Evolutionary conservation across 1,284 basidiomycete species (phyloP).

Genomic region (Mycena citricolor): DNA sequence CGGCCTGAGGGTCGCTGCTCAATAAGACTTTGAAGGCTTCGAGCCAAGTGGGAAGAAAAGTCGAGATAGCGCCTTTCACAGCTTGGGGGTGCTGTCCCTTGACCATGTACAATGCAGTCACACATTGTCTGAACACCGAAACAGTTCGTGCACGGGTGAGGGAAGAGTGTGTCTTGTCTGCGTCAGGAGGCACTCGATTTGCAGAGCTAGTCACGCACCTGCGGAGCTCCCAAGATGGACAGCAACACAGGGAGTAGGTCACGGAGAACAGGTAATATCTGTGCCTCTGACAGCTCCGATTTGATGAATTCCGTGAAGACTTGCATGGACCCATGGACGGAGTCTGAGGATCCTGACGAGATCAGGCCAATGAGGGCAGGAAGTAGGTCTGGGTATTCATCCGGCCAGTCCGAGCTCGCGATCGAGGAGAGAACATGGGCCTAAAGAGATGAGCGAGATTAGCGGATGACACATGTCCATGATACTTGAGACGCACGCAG

Average conservation of each 20-base stretch:
- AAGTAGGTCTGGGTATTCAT: constrained; percentile 87
- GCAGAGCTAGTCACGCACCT: constrained; percentile 45
- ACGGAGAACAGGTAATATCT: constrained; percentile 83
- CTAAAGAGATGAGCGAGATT: constrained; percentile 38
- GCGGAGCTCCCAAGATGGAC: constrained; percentile 73
- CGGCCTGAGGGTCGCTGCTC: constrained; percentile 59
- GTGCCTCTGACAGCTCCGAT: constrained; percentile 88
- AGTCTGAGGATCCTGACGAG: constrained; percentile 65
- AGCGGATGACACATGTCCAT: not conserved
- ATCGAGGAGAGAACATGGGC: constrained; percentile 83
- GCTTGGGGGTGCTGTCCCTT: constrained; percentile 88
- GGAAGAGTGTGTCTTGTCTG: constrained; percentile 62
- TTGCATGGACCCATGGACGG: constrained; percentile 93
- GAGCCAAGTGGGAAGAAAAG: constrained; percentile 87
- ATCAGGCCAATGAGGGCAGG: constrained; percentile 71
- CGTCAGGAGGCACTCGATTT: constrained; percentile 2
- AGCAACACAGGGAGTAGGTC: constrained; percentile 84
- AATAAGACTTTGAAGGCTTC: constrained; percentile 81
- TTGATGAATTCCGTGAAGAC: constrained; percentile 91
- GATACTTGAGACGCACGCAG: constrained; percentile 57
- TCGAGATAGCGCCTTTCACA: constrained; percentile 79
- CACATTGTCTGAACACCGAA: constrained; percentile 88
- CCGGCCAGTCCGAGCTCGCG: constrained; percentile 90
- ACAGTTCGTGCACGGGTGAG: constrained; percentile 84
- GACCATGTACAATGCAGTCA: constrained; percentile 90